Evolutionary conservation across 495 filamentous ascomycete genomes (phyloP), one percentile per base, ranked within the genome.

Genomic region (Xylaria longipes): DNA sequence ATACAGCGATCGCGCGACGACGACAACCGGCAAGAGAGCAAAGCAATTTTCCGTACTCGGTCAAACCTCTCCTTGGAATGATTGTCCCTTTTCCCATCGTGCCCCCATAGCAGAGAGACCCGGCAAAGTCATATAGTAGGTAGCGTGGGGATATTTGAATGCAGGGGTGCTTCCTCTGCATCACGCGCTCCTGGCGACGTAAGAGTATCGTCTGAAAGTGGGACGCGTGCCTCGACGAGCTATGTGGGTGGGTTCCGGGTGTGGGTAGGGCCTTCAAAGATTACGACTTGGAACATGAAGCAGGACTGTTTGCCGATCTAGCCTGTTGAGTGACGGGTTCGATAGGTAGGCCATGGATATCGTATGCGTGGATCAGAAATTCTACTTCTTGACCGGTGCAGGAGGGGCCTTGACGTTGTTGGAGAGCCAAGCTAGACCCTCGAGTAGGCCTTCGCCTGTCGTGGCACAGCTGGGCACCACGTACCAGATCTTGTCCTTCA

Each of bases 401-500:
- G 91, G 87, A 64, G 86, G 86, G 37, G 90, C 89, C 84, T 97
- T 97, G 84, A 97, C 93, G 81, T 97, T 97, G 83, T 95, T 94
- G 43, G 94, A 97, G 73, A 97, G 89, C 94, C 94, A 97, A 41
- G 89, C 91, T 79, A 99, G 84, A 54, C 97, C 96, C 84, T 98
- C 95, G 73, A 97, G 92, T 71, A 99, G 89, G 76, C 96, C 97
- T 74, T 96, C 96, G 39, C 95, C 95, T 31, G 93, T 94, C 45
- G 93, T 97, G 57, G 96, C 96, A 76, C 95, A 94, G 83, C 94
- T 97, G 45, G 97, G 97, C 78, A 95, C 93, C 61, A 98, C 97
- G 82, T 93, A 96, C 95, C 95, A 99, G 76, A 94, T 88, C 85
- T 94, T 95, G 76, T 97, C 92, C 79, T 93, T 97, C 63, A 98